These are phyloP conservation scores for Suillus clintonianus DNA, from an alignment of 768 basidiomycete species.

Conservation along the genomic window DNA sequence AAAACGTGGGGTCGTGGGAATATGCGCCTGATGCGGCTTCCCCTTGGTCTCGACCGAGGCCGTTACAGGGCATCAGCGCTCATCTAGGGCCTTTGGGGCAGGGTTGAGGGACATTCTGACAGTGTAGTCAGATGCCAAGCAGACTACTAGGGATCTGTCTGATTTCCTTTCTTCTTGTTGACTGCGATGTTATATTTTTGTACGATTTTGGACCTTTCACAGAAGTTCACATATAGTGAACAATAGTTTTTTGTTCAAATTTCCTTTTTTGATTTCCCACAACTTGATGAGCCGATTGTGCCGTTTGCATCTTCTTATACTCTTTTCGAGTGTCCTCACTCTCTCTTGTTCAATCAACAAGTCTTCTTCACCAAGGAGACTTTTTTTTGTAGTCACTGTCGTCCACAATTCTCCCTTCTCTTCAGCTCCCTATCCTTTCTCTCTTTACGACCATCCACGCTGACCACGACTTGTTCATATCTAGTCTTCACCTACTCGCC, in stretches of 20 bases:
- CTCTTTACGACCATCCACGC: conserved; percentile 36
- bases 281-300: conserved; percentile 18
- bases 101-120: conserved; percentile 15
- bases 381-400: conserved; percentile 18
- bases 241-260: conserved; percentile 4
- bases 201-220: conserved; percentile 16
- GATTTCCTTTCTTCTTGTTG: conserved; percentile 15
- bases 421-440: conserved; percentile 23
- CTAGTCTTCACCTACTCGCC: conserved; percentile 26
- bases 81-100: background rate
- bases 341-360: conserved; percentile 18
- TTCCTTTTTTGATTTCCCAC: conserved; percentile 13
- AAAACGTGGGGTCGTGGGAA: conserved; percentile 47
- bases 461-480: conserved; percentile 39
- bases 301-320: conserved; percentile 35
- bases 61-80: conserved; percentile 4
- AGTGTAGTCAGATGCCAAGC: conserved; percentile 8
- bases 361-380: conserved; percentile 27
- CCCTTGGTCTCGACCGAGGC: background rate
- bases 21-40: conserved; percentile 8
- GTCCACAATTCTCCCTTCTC: conserved; percentile 20
- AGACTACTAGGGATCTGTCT: conserved; percentile 7
- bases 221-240: conserved; percentile 1
- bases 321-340: conserved; percentile 22
- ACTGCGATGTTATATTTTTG: conserved; percentile 8